Conservation (phyloP, 2,329 filamentous ascomycete genomes). For the Calonectria montana region DNA sequence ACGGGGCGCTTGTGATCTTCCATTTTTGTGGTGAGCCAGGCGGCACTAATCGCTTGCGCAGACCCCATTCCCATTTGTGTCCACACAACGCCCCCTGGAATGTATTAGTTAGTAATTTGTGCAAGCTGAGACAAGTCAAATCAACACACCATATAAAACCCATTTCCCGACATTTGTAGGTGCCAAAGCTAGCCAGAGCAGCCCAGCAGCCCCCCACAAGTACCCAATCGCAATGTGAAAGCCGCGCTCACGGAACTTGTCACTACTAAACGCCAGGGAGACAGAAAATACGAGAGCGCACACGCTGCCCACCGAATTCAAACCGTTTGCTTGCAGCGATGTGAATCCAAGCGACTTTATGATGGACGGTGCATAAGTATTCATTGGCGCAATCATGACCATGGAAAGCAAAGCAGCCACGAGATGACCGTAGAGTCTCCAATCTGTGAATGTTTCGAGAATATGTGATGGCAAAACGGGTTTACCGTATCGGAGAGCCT, state of each 20-base stretch:
- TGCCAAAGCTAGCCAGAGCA: slow-evolving; percentile 44
- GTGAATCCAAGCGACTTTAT: slow-evolving; percentile 45
- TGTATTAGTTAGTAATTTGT: neutral
- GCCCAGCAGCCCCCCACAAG: slow-evolving; percentile 39
- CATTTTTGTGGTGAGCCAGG: slow-evolving; percentile 46
- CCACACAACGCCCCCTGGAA: slow-evolving; percentile 43
- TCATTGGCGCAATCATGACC: slow-evolving; percentile 47
- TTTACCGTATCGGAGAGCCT: slow-evolving; percentile 37
- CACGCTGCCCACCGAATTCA: slow-evolving; percentile 43
- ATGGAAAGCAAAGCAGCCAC: slow-evolving; percentile 42
- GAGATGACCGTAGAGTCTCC: slow-evolving; percentile 45
- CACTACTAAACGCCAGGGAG: slow-evolving; percentile 42
- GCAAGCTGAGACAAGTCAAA: too few relatives aligned
- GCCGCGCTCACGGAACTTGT: slow-evolving; percentile 42
- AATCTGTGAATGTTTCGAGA: slow-evolving; percentile 41
- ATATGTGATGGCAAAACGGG: slow-evolving; percentile 40
- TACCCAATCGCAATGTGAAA: slow-evolving; percentile 44
- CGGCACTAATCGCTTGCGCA: slow-evolving; percentile 45
- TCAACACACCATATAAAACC: slow-evolving; percentile 39
- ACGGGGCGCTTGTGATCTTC: slow-evolving; percentile 43
- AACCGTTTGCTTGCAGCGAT: slow-evolving; percentile 41
- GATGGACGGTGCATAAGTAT: slow-evolving; percentile 45
- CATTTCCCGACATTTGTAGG: slow-evolving; percentile 37
- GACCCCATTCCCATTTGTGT: slow-evolving; percentile 48
- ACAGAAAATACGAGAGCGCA: slow-evolving; percentile 43